Evolutionary conservation across 169 alveolate species (phyloP), one percentile per base, ranked within the genome.

Genomic region (Besnoitia besnoiti): DNA sequence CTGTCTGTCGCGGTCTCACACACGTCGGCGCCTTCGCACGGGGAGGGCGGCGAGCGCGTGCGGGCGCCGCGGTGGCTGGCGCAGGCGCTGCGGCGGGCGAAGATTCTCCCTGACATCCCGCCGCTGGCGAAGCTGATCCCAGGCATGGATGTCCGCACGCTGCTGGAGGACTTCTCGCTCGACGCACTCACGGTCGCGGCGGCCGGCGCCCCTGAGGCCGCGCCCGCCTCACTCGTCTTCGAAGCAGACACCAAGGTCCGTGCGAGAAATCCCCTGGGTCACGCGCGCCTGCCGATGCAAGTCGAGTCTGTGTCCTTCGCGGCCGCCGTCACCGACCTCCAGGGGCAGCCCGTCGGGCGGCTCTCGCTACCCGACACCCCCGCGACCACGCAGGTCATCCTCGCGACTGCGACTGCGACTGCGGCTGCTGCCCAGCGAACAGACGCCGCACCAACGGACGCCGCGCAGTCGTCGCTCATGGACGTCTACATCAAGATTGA

Each of bases 121-220:
- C 87, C 87, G n/a, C 8, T 77, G 35, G 40, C n/a, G 16, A 55
- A 77, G 55, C 59, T 77, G 27, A 51, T 77, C 42, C 87, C 87
- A n/a, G 59, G 55, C 27, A 77, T 77, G 87, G 40, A 77, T 39
- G 39, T 30, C 2, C 44, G 19, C 2, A 7, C 10, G 21, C 87
- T 77, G 40, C 87, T 77, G 50, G 59, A 77, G 55, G 87, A 77
- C 37, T 3, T 77, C 87, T 19, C 33, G 59, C 40, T 77, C 44
- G 61, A 77, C 19, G n/a, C 87, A 0, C 59, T 77, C 59, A 42
- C 37, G 35, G 87, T 77, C 87, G 40, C 33, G 35, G 87, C 87
- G 33, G 49, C 21, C 50, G 7, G 21, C 4, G 40, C 61, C 61
- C 8, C 5, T 77, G 37, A 37, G 21, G 44, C 14, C n/a, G 80